Evolutionary conservation across 306 rosid genomes (phyloP), one percentile per base, ranked within the genome.

Genomic region (Cajanus cajan): DNA sequence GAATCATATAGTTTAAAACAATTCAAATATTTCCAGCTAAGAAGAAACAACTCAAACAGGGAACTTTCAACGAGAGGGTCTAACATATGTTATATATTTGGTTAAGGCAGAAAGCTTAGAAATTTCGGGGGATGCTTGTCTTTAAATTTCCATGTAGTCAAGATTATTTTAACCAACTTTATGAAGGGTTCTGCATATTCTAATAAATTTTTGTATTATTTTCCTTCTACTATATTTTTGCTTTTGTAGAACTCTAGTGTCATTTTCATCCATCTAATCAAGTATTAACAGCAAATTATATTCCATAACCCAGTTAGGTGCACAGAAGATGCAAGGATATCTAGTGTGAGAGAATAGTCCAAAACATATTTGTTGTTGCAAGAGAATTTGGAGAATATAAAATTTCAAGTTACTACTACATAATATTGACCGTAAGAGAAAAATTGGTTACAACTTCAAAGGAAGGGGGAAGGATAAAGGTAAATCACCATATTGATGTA

Each of bases 41-140:
- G 28, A 62, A 52, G n/a, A n/a, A n/a, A 75, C 50, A 58, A 64
- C 34, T 74, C 76, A 36, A n/a, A n/a, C 43, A 10, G 19, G 63
- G 8, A 21, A 31, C 61, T 25, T 40, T 18, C 63, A 55, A 15
- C 33, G 65, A 64, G 64, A 40, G 67, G 65, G 62, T 15, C 41
- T 41, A 19, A 34, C 12, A 28, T 13, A n/a, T 18, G 22, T 9
- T 1, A 8, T 76, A 33, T 34, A 13, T 28, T 61, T 48, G n/a
- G 64, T 65, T 54, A 10, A 14, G 21, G 67, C 52, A 22, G 39
- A 34, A 70, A 55, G 71, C 21, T 33, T n/a, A 15, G n/a, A 76
- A 7, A 9, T 45, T 63, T 31, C 2, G 41, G 21, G 25, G 34
- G 39, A 48, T 11, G 24, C 24, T 18, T 5, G 5, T 54, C 21